Percentiles rank a stretch among this genome's conserved stretches.
These are phyloP conservation scores for Galerina marginata DNA, from an alignment of 768 basidiomycete genomes.

Conservation along the genomic window DNA sequence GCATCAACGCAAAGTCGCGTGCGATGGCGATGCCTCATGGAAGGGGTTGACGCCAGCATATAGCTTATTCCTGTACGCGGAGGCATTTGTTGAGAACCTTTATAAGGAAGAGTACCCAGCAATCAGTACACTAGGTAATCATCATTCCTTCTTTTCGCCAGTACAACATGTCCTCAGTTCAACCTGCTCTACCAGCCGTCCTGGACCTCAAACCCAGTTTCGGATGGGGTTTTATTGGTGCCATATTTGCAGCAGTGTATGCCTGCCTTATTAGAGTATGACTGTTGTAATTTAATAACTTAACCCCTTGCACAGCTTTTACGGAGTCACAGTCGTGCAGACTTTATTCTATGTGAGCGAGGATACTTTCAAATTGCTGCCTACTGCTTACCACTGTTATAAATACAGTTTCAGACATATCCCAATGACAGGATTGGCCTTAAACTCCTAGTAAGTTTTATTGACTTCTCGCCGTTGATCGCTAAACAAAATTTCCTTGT, in stretches of 20 bases:
- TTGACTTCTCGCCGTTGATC: not conserved
- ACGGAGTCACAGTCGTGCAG: not conserved
- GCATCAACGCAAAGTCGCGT: too few relatives aligned
- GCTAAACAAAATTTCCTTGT: not conserved
- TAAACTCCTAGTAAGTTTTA: not conserved
- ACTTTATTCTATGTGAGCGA: not conserved
- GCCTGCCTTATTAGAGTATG: not conserved
- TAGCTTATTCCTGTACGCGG: too few relatives aligned
- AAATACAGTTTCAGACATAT: conserved; percentile 1
- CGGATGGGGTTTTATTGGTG: not conserved
- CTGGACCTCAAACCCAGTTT: not conserved
- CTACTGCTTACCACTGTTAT: not conserved
- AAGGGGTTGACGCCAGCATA: too few relatives aligned
- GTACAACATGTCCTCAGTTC: not conserved
- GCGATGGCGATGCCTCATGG: too few relatives aligned
- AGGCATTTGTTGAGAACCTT: too few relatives aligned
- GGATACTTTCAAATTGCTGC: not conserved
- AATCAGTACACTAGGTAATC: not conserved
- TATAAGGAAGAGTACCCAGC: too few relatives aligned
- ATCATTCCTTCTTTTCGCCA: not conserved
- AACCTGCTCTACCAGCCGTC: not conserved
- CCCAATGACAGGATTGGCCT: not conserved
- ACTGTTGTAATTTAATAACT: not conserved
- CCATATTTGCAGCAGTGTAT: not conserved
- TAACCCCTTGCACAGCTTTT: not conserved